phyloP scores from a whole-genome alignment of 345 rosid species.

The Citrus trifoliata region DNA sequence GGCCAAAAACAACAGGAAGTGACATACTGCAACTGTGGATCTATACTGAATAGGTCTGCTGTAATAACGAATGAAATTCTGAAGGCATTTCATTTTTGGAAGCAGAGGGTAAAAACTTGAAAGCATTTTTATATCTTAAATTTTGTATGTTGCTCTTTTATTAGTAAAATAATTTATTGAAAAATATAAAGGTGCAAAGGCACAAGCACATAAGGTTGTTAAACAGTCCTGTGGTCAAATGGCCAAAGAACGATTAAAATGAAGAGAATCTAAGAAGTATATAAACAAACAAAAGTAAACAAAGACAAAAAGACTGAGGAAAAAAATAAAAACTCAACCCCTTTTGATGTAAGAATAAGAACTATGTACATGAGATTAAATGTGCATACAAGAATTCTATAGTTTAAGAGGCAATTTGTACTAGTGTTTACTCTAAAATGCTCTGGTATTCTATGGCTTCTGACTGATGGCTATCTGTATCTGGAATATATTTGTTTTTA shows the following conservation, averaged over 20 bases:
- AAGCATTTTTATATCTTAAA: not conserved
- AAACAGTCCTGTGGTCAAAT: not conserved
- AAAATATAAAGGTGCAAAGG: not conserved
- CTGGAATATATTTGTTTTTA: not conserved
- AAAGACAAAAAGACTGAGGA: not conserved
- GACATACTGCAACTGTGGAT: too few relatives aligned
- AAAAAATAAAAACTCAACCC: not conserved
- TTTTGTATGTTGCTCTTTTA: not conserved
- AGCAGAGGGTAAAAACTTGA: not conserved
- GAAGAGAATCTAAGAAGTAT: not conserved
- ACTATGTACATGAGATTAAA: not conserved
- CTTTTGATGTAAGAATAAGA: not conserved
- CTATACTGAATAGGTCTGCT: not conserved
- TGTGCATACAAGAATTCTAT: not conserved
- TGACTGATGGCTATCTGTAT: not conserved
- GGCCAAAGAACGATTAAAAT: not conserved
- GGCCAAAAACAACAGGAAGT: not conserved
- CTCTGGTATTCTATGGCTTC: not conserved
- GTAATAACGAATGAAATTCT: not conserved
- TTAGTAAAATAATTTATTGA: not conserved
- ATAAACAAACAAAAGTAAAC: not conserved
- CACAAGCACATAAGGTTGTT: not conserved
- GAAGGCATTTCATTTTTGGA: not conserved
- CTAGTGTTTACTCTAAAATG: not conserved
- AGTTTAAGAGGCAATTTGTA: not conserved